Evolutionary conservation across 1,139 yeast genomes (phyloP), one percentile per base, ranked within the genome.

Genomic region (Debaryomyces nepalensis): DNA sequence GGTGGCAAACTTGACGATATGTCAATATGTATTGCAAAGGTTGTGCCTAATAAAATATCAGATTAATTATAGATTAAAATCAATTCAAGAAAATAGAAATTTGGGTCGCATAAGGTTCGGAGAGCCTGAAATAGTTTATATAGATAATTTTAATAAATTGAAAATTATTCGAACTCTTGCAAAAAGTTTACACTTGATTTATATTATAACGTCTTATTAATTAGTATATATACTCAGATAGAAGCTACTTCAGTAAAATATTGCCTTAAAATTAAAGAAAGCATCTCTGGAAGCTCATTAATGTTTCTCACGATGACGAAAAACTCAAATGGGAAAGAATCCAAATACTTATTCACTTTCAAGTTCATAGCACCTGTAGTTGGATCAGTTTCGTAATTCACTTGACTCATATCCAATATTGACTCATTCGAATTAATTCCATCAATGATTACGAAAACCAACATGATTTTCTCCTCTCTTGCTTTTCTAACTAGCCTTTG

Each of bases 301-400:
- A 95, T 87, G 58, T 93, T 84, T 55, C 88, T 83, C 27, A 95
- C 97, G 53, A 95, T 93, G 46, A 93, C 97, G 57, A 91, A 95
- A 62, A 87, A 93, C 59, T 95, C 98, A 66, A 95, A 95, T 53
- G 99, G 98, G 81, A 95, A 95, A 19, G 87, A 80, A 54, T 93
- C 97, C 66, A 95, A 75, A 56, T 95, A 95, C 55, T 84, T 86
- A 47, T 82, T 85, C 47, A 95, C 95, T 60, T 85, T 79, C 50
- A 95, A 70, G 34, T 78, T 78, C 80, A 82, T 76, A 43, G 79
- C 79, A 3, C 97, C 97, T 39, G 74, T 72, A n/a, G 66, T 73
- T 50, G 82, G 85, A 26, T 87, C 82, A 12, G 78, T 73, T 19
- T 62, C 73, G 57, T 91, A 95, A 45, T 77, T 81, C 26, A 91